Evolutionary conservation across 2,329 filamentous ascomycete species (phyloP).

Genomic region (Fonsecaea multimorphosa): DNA sequence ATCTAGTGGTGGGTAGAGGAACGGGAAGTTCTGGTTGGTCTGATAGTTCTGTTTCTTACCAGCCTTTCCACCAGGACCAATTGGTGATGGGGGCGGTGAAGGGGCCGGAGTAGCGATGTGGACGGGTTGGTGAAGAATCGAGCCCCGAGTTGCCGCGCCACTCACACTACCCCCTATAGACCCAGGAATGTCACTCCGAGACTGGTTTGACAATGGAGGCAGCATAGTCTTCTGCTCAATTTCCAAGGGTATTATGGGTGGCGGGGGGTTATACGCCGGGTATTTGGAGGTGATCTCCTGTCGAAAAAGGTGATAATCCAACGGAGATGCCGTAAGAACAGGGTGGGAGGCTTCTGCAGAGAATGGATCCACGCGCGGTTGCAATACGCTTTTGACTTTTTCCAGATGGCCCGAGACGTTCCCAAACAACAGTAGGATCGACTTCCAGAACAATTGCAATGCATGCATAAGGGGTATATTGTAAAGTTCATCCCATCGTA

Average conservation of each 20-base stretch:
- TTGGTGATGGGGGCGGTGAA: conserved; percentile 91
- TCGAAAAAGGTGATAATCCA: conserved; percentile 95
- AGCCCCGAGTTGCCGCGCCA: conserved; percentile 55
- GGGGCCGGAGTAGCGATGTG: conserved; percentile 98
- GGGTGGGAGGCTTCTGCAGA: conserved; percentile 66
- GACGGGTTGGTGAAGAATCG: conserved; percentile 92
- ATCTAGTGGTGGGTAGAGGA: conserved; percentile 93
- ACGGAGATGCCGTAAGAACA: conserved; percentile 84
- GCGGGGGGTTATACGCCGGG: conserved; percentile 90
- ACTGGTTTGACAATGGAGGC: conserved; percentile 80
- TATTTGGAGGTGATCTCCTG: conserved; percentile 99
- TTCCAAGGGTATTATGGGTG: conserved; percentile 81
- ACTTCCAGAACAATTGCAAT: conserved; percentile 89
- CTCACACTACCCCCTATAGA: conserved; percentile 47
- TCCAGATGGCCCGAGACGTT: conserved; percentile 72
- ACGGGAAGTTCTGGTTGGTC: conserved; percentile 98
- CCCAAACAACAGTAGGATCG: conserved; percentile 83
- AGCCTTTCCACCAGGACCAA: conserved; percentile 80
- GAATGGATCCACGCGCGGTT: conserved; percentile 60
- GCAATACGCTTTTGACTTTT: conserved; percentile 73
- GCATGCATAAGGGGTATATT: conserved; percentile 69
- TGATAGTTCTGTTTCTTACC: conserved; percentile 99
- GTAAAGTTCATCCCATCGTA: conserved; percentile 70
- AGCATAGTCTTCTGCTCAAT: conserved; percentile 89
- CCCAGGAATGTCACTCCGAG: conserved; percentile 63